These are phyloP conservation scores for Leccinellum luteum DNA, from an alignment of 768 basidiomycete genomes.

Conservation along the genomic window DNA sequence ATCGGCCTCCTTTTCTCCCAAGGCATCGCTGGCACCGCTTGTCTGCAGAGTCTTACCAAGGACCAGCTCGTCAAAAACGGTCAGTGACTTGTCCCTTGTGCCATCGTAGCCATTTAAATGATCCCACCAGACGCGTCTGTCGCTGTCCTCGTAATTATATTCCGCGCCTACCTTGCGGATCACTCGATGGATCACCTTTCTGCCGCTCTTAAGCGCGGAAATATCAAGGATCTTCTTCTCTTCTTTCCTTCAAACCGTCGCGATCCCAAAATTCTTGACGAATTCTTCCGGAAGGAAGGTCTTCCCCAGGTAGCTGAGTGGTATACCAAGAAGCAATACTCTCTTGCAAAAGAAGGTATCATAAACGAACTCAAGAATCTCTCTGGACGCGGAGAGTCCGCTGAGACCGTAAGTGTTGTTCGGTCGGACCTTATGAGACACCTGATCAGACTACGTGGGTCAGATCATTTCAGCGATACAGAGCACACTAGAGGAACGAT, in stretches of 20 bases:
- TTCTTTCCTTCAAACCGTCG: conserved; percentile 90
- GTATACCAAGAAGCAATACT: conserved; percentile 90
- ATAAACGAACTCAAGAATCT: conserved; percentile 66
- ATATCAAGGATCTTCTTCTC: conserved; percentile 77
- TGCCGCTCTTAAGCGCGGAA: conserved; percentile 74
- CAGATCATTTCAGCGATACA: conserved; percentile 80
- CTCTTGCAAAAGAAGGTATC: conserved; percentile 76
- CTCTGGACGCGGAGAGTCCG: conserved; percentile 64
- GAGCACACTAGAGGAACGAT: conserved; percentile 65
- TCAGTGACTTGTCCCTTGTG: conserved; percentile 27
- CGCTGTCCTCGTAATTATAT: conserved; percentile 70
- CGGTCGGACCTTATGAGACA: not conserved
- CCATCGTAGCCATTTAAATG: conserved; percentile 8
- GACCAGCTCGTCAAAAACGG: conserved; percentile 97
- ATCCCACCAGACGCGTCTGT: conserved; percentile 65
- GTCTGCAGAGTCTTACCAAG: conserved; percentile 80
- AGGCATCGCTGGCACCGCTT: conserved; percentile 74
- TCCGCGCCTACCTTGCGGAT: conserved; percentile 76
- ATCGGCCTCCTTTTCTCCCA: conserved; percentile 82
- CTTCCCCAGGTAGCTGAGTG: conserved; percentile 84
- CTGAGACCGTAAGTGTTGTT: conserved; percentile 55
- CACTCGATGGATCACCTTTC: conserved; percentile 91
- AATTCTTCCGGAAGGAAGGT: conserved; percentile 81
- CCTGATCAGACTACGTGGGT: conserved; percentile 10
- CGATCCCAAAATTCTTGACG: conserved; percentile 69